Conservation (phyloP, 2,329 filamentous ascomycete species). For the Ophidiomyces ophidiicola region DNA sequence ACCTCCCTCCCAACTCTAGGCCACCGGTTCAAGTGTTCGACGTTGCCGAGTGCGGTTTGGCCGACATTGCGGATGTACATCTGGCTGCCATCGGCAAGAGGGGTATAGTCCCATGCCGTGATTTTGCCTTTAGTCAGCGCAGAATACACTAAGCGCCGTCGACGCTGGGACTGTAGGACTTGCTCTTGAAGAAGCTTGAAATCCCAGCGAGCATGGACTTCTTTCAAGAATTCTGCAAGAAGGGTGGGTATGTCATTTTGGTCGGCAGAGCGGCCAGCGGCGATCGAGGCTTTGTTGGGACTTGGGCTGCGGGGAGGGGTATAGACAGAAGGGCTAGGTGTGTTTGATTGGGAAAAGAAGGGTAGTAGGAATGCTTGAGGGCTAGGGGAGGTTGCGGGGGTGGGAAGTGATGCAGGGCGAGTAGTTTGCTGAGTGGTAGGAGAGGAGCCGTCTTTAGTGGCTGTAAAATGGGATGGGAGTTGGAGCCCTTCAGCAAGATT, state of each 20-base stretch:
- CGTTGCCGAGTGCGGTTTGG: slow-evolving; percentile 31
- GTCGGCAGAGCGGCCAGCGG: slow-evolving; percentile 22
- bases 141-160: slow-evolving; percentile 64
- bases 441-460: slow-evolving; percentile 30
- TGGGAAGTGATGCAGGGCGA: slow-evolving; percentile 21
- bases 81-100: slow-evolving; percentile 36
- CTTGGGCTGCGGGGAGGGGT: slow-evolving; percentile 32
- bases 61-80: slow-evolving; percentile 62
- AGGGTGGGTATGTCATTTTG: slow-evolving; percentile 32
- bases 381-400: slow-evolving; percentile 24
- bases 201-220: slow-evolving; percentile 68
- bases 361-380: slow-evolving; percentile 20
- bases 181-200: slow-evolving; percentile 63
- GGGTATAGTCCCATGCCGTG: slow-evolving; percentile 77
- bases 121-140: slow-evolving; percentile 65
- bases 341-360: slow-evolving; percentile 17
- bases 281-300: slow-evolving; percentile 24
- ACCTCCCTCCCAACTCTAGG: slow-evolving; percentile 17
- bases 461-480: slow-evolving; percentile 26
- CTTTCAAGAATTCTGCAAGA: slow-evolving; percentile 56
- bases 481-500: slow-evolving; percentile 45
- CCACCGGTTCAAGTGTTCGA: slow-evolving; percentile 33
- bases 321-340: slow-evolving; percentile 14
- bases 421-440: slow-evolving; percentile 12
- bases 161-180: slow-evolving; percentile 65